Evolutionary conservation across 2,329 filamentous ascomycete species (phyloP), one percentile per base, ranked within the genome.

Genomic region (Fusarium sp.): DNA sequence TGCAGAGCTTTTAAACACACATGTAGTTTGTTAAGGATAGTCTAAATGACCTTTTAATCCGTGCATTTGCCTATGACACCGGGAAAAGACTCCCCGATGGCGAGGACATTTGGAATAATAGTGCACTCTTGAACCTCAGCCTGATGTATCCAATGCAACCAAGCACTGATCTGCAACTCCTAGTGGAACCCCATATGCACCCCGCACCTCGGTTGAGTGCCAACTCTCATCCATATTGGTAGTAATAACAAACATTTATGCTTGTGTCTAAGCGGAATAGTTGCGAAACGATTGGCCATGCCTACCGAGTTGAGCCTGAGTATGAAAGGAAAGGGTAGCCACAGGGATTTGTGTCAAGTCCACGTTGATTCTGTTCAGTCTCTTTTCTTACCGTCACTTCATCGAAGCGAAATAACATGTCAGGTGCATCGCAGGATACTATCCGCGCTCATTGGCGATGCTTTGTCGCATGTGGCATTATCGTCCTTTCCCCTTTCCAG

Each of bases 401-500:
- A 21, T 33, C 23, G 24, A n/a, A 16, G 16, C 47, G 12, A 10
- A 28, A 16, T 33, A 37, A 16, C 13, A 73, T 73, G 70, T 4
- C 41, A 16, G 47, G 49, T 29, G 20, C 20, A 24, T 39, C 65
- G 6, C 31, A 61, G 9, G 68, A 73, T n/a, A 71, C 68, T 7
- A 70, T 73, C 18, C 62, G 61, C 8, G 70, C 57, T 31, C 63
- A 73, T 15, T 73, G 70, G 70, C 68, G 69, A 41, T 73, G 70
- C 26, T 73, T 73, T 5, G 11, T 70, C 5, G 70, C 70, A 2
- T 73, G 70, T 18, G 59, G 65, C 2, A 58, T 73, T 6, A 69
- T 73, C 0, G 70, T 73, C 7, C 28, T 73, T 3, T 73, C 70
- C 2, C 70, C 70, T 0, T 73, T 73, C 9, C 70, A 73, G 6